Base-by-base conservation (phyloP, 2,329 filamentous ascomycete genomes). In the Tolypocladium endophyticum region DNA sequence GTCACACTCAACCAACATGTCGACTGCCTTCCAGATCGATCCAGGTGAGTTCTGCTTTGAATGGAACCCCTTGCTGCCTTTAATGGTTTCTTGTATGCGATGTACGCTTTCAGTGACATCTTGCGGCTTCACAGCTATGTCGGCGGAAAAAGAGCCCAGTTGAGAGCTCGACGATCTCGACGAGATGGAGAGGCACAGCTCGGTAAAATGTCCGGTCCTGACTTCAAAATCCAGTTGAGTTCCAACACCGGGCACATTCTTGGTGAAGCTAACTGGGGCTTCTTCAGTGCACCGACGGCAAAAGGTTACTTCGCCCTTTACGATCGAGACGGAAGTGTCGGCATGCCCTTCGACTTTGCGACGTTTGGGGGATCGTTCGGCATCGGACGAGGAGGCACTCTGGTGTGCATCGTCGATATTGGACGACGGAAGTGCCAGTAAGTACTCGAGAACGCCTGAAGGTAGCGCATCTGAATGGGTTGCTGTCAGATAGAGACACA, bases 21-120 rank as follows among this genome's bases (percentile, higher is more conserved):
- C 64, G 5, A 73, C 64, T 6, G 61, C 64, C 11, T 66, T 66
- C 74, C 75, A 77, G 0, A 80, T 63, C 8, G 65, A 65, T n/a
- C 73, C 73, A 6, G 68, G 64, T 1, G 59, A 58, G 8, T 57
- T 58, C 35, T 61, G 62, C 57, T 59, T 65, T 63, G 63, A 53
- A 60, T 54, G 63, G 8, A 38, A 33, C 11, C 55, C 55, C 52
- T 50, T 39, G 60, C 55, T 64, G 7, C 35, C 23, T 11, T 53
- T 50, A 52, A 50, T 36, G 55, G 60, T 25, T 14, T 64, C 57
- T 23, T 72, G 54, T 9, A 73, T 68, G 1, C 57, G 30, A 14
- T 52, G 54, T 4, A 63, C 61, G 9, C 65, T 39, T 4, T 63
- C 59, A 14, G 64, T 62, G 9, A 61, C 38, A 52, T 74, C 68